Evolutionary conservation across 345 rosid genomes (phyloP).

Genomic region (Noccaea caerulescens): DNA sequence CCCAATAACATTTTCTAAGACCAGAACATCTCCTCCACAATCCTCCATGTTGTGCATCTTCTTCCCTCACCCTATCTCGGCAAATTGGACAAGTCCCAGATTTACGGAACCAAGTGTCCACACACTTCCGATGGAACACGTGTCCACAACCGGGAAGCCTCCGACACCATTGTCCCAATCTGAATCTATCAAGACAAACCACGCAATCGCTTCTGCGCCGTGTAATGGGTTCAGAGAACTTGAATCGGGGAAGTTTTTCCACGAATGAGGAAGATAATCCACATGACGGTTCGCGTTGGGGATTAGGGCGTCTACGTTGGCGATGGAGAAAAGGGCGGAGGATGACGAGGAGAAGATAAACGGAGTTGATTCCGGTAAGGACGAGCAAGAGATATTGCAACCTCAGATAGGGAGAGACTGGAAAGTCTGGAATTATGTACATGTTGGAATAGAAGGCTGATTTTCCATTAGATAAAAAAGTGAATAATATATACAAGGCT

Average conservation of each 20-base stretch:
- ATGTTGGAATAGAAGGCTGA: too few species aligned
- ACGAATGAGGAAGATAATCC: slow-evolving; percentile 57
- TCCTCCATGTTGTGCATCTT: slow-evolving; percentile 31
- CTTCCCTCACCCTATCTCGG: slow-evolving; percentile 53
- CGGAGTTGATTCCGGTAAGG: slow-evolving; percentile 58
- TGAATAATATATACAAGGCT: too few species aligned
- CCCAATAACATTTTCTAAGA: not conserved
- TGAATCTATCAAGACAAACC: slow-evolving; percentile 73
- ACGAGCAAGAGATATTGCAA: slow-evolving; percentile 51
- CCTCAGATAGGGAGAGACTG: too few species aligned
- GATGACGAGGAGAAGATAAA: slow-evolving; percentile 54
- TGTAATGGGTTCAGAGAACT: slow-evolving; percentile 35
- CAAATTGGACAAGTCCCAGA: slow-evolving; percentile 74
- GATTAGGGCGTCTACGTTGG: slow-evolving; percentile 33
- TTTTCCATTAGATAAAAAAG: too few species aligned
- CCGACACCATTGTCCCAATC: slow-evolving; percentile 83
- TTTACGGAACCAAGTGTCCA: slow-evolving; percentile 78
- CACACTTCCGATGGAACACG: slow-evolving; percentile 74
- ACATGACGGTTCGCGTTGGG: slow-evolving; percentile 27
- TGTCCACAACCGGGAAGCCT: slow-evolving; percentile 71
- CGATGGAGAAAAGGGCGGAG: slow-evolving; percentile 54
- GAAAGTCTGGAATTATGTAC: too few species aligned
- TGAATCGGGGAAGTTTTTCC: slow-evolving; percentile 65
- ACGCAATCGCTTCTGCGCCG: slow-evolving; percentile 54
- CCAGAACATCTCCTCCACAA: slow-evolving; percentile 38